Evolutionary conservation across 768 basidiomycete genomes (phyloP).

Genomic region (Amyloporia xantha): DNA sequence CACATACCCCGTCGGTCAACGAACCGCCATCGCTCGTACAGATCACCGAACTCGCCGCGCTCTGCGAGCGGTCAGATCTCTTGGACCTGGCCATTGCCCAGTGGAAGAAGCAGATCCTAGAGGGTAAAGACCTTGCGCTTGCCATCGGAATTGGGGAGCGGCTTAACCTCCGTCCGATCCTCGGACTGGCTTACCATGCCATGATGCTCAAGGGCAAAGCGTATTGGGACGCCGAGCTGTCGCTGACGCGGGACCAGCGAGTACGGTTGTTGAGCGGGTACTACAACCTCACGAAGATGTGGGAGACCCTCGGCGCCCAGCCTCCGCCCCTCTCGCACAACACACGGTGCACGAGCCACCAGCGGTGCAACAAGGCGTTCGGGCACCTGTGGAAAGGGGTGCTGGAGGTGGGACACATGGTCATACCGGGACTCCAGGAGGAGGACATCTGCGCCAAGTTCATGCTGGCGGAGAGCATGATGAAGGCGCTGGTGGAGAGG

Average conservation of each 20-base stretch:
- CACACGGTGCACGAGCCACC: slow-evolving; percentile 33
- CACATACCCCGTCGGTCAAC: slow-evolving; percentile 3
- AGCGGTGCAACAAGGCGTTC: slow-evolving; percentile 41
- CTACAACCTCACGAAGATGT: slow-evolving; percentile 39
- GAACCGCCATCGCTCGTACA: slow-evolving; percentile 34
- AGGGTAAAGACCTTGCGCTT: slow-evolving; percentile 38
- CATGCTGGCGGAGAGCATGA: slow-evolving; percentile 40
- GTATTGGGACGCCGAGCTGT: slow-evolving; percentile 40
- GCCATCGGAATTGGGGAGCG: slow-evolving; percentile 43
- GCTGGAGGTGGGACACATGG: slow-evolving; percentile 31
- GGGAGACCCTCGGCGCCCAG: slow-evolving; percentile 36
- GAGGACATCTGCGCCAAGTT: slow-evolving; percentile 40
- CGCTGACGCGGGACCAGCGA: slow-evolving; percentile 41
- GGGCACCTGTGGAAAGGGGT: slow-evolving; percentile 38
- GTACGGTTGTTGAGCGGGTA: slow-evolving; percentile 48
- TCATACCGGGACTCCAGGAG: slow-evolving; percentile 32
- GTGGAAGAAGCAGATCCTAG: slow-evolving; percentile 43
- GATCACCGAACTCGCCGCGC: slow-evolving; percentile 45
- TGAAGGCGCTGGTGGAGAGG: slow-evolving; percentile 40
- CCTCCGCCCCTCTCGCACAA: slow-evolving; percentile 39
- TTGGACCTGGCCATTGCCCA: slow-evolving; percentile 34
- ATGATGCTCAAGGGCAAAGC: slow-evolving; percentile 47
- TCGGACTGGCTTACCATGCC: slow-evolving; percentile 44
- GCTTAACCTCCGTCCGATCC: slow-evolving; percentile 37
- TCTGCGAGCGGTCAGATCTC: slow-evolving; percentile 41